Conservation (phyloP, 1,139 yeast species). For the Trichomonascaceae sp. region DNA sequence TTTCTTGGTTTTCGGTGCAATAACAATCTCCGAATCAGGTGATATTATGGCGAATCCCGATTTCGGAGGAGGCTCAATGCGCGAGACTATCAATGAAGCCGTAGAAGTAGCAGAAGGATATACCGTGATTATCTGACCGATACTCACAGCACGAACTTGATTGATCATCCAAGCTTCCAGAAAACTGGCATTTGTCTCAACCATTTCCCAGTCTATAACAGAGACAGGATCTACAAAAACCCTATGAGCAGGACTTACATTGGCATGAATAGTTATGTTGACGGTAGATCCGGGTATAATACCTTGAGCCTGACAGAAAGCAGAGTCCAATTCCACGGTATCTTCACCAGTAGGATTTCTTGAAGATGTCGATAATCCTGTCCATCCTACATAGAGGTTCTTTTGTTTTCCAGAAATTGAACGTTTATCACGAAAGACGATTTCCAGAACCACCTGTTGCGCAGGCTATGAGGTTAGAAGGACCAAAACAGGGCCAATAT, state of each 20-base stretch:
- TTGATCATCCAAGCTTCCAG: conserved; percentile 70
- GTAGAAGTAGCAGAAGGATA: conserved; percentile 62
- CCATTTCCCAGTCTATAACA: conserved; percentile 84
- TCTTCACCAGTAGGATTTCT: conserved; percentile 27
- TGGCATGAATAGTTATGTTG: conserved; percentile 35
- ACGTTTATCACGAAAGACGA: conserved; percentile 17
- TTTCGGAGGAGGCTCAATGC: conserved; percentile 45
- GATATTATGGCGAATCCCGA: conserved; percentile 50
- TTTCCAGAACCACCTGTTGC: conserved; percentile 56
- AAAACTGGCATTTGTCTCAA: conserved; percentile 72
- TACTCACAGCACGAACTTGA: conserved; percentile 72
- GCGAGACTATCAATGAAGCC: conserved; percentile 59
- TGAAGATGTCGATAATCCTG: conserved; percentile 48
- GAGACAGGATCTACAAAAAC: conserved; percentile 75
- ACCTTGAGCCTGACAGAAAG: conserved; percentile 42
- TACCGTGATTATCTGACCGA: conserved; percentile 57
- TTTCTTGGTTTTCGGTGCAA: conserved; percentile 58
- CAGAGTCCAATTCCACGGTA: conserved; percentile 49
- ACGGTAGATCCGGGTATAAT: conserved; percentile 43
- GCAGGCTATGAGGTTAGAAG: conserved; percentile 29
- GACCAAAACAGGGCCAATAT: background rate
- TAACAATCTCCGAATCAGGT: conserved; percentile 71
- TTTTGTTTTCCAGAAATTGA: conserved; percentile 22
- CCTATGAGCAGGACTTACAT: conserved; percentile 48
- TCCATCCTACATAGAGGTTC: conserved; percentile 67